These are phyloP conservation scores for Monosporozyma solicola DNA, from an alignment of 805 yeast species.

Conservation along the genomic window DNA sequence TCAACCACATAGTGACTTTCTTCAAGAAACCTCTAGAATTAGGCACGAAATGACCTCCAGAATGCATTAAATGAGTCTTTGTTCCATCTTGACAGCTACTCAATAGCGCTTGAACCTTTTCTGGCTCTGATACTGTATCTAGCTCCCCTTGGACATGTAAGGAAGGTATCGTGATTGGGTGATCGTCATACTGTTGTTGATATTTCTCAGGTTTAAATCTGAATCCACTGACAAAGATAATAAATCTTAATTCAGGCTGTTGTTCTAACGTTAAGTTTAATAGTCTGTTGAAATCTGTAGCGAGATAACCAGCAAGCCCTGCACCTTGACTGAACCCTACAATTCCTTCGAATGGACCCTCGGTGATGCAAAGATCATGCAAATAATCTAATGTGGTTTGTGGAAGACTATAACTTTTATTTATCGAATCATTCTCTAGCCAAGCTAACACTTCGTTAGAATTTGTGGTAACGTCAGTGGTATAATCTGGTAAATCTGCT, in stretches of 20 bases:
- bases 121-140: constrained; percentile 79
- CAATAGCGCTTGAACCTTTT: constrained; percentile 50
- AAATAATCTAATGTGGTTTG: constrained; percentile 35
- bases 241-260: constrained; percentile 54
- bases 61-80: constrained; percentile 56
- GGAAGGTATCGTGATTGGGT: constrained; percentile 33
- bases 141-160: constrained; percentile 82
- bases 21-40: constrained; percentile 47
- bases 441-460: constrained; percentile 43
- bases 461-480: constrained; percentile 19
- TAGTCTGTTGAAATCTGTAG: constrained; percentile 47
- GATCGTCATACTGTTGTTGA: constrained; percentile 22
- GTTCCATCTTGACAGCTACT: constrained; percentile 38
- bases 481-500: constrained; percentile 53
- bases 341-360: constrained; percentile 75
- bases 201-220: constrained; percentile 27
- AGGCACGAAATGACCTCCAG: constrained; percentile 97
- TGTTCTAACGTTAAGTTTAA: constrained; percentile 27
- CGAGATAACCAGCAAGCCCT: constrained; percentile 61
- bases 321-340: constrained; percentile 95
- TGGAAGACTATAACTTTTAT: constrained; percentile 25
- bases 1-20: constrained; percentile 31
- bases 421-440: constrained; percentile 47
- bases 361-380: constrained; percentile 39
- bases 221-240: constrained; percentile 65